A percentile compares a stretch with the other conserved stretches of the same genome.
phyloP scores from a whole-genome alignment of 2,329 filamentous ascomycete genomes.

The Lasiodiplodia sp. region DNA sequence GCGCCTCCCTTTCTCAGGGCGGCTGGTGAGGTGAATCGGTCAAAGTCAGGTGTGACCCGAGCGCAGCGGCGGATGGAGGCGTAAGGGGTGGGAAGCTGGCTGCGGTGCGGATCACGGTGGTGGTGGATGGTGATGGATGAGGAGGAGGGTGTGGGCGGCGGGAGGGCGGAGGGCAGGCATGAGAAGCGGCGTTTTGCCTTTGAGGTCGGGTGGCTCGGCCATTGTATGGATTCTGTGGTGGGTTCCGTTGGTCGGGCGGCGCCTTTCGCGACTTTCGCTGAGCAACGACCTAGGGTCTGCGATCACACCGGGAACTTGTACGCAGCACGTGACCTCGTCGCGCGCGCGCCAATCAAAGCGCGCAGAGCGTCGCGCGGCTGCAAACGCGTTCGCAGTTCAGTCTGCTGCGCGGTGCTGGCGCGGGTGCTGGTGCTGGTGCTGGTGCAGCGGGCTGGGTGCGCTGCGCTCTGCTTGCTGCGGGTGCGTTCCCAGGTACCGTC shows the following conservation, averaged over 20 bases:
- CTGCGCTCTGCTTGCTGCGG: not conserved
- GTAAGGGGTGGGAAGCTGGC: conserved; percentile 26
- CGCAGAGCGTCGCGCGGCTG: not conserved
- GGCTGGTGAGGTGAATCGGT: conserved; percentile 30
- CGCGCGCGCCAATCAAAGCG: not conserved
- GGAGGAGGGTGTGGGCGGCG: conserved; percentile 24
- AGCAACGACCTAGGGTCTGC: conserved; percentile 2
- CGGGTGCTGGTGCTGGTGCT: too few relatives aligned
- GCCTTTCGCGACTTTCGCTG: conserved; percentile 15
- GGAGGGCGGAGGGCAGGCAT: conserved; percentile 25
- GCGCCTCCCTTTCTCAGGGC: conserved; percentile 29
- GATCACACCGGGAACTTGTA: not conserved
- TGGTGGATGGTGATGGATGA: conserved; percentile 26
- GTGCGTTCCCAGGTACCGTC: not conserved
- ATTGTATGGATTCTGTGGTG: conserved; percentile 23
- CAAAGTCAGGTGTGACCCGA: conserved; percentile 30
- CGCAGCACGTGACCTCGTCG: conserved; percentile 9
- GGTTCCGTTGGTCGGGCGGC: conserved; percentile 4
- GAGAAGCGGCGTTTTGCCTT: conserved; percentile 26
- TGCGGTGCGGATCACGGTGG: conserved; percentile 25
- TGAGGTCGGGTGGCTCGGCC: conserved; percentile 23
- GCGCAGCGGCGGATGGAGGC: conserved; percentile 26
- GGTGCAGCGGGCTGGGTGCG: not conserved
- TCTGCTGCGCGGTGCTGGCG: not conserved
- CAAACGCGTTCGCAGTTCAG: not conserved